Base-by-base conservation (phyloP, 305 asterid species). In the Fraxinus latifolia region DNA sequence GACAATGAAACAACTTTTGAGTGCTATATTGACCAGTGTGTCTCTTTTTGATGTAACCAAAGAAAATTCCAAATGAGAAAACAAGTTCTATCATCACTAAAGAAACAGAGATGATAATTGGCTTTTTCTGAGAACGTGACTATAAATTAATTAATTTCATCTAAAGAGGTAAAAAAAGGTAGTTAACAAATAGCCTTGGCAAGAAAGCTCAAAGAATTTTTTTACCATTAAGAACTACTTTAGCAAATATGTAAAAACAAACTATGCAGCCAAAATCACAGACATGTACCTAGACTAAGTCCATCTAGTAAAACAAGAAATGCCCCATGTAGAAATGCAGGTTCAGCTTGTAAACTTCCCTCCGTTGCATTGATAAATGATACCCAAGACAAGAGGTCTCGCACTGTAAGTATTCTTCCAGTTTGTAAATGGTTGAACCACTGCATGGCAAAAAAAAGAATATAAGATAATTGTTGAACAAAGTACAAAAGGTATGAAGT, bases 311-410 rank as follows among this genome's bases (percentile, higher is more conserved):
- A 84, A 82, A 92, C 90, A 72, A 96, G 95, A 86, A 91, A 93
- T 15, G 91, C 92, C 73, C 99, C 99, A 78, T 96, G 98, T n/a
- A 95, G 77, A 78, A 93, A 84, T 74, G 98, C 97, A 79, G 90
- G 85, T 85, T 93, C 98, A 47, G 93, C 90, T 14, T 84, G 82
- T 84, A 95, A 90, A 83, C 83, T 91, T 82, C 82, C 86, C 86
- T 87, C 89, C 2, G 91, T 86, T 87, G 88, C 88, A 50, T 95
- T 93, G 81, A 93, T 86, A 79, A 96, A 96, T 71, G 97, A 90
- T 33, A 93, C 88, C 99, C 98, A 96, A 71, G 98, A 95, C 87
- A 96, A 88, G 76, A 96, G 93, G 89, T 96, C 99, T 87, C 99
- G 91, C 71, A 96, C 93, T 0, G 98, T 95, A 83, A 96, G 98